A percentile compares a stretch with the other conserved stretches of the same genome.
Conservation (phyloP, 306 rosid species). For the Trifolium pratense region DNA sequence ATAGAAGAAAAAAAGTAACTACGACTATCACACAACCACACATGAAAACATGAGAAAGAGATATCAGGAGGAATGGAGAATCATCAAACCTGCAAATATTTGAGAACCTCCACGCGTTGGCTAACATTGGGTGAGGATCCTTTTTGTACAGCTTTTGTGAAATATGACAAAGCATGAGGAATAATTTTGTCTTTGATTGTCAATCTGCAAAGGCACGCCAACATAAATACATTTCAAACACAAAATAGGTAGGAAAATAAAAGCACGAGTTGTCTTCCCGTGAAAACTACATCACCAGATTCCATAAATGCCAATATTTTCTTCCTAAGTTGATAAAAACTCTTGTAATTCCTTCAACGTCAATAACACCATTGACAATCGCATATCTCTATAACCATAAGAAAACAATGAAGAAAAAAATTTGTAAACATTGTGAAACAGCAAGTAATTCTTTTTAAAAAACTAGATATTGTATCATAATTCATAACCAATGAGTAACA, state of each 20-base stretch:
- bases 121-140: slow-evolving; percentile 46
- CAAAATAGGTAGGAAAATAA: neutral
- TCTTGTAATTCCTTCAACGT: slow-evolving; percentile 48
- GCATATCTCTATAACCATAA: slow-evolving; percentile 51
- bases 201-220: slow-evolving; percentile 48
- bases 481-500: slow-evolving; percentile 34
- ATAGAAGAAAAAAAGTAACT: neutral
- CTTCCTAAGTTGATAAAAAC: neutral
- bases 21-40: too few species aligned
- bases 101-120: slow-evolving; percentile 55
- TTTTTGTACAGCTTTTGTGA: slow-evolving; percentile 51
- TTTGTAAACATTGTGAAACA: slow-evolving; percentile 31
- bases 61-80: neutral
- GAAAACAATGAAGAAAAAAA: neutral
- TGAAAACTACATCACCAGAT: neutral
- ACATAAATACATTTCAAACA: slow-evolving; percentile 25
- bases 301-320: neutral
- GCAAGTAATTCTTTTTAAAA: neutral
- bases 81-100: slow-evolving; percentile 52
- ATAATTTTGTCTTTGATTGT: slow-evolving; percentile 58
- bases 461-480: slow-evolving; percentile 2
- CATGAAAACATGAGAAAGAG: neutral
- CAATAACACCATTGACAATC: slow-evolving; percentile 55
- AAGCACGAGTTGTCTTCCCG: neutral
- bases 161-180: slow-evolving; percentile 65